phyloP scores from a whole-genome alignment of 306 rosid genomes.

The Castanea crenata region DNA sequence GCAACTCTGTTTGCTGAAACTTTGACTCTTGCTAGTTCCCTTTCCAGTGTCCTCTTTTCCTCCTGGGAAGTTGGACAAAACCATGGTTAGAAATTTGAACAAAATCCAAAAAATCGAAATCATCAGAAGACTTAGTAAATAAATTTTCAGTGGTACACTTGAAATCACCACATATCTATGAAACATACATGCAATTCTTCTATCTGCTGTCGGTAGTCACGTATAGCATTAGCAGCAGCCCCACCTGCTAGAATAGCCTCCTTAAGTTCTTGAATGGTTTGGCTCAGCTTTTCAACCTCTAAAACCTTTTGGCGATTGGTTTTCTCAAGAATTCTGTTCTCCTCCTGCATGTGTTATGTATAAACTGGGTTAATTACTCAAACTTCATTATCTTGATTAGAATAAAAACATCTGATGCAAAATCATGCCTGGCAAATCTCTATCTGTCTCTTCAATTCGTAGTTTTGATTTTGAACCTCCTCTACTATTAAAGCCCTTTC shows the following conservation, averaged over 20 bases:
- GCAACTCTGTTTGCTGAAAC: too few relatives aligned
- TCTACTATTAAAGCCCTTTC: conserved; percentile 85
- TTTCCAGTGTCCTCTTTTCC: too few relatives aligned
- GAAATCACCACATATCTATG: neutral
- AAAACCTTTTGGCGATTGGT: conserved; percentile 83
- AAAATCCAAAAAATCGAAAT: neutral
- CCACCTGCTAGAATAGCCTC: conserved; percentile 80
- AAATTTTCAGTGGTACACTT: neutral
- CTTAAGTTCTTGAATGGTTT: conserved; percentile 82
- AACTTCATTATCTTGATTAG: neutral
- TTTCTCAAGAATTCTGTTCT: conserved; percentile 85
- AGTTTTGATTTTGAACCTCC: conserved; percentile 94
- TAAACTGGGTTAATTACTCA: conserved; percentile 11
- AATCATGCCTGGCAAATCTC: conserved; percentile 86
- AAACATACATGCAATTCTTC: conserved; percentile 63
- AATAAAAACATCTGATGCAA: conserved; percentile 17
- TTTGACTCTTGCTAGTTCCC: too few relatives aligned
- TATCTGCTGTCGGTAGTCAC: conserved; percentile 68
- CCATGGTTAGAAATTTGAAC: too few relatives aligned
- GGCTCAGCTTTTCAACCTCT: conserved; percentile 91
- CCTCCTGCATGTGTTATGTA: conserved; percentile 62
- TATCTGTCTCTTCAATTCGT: conserved; percentile 91
- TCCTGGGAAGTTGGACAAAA: too few relatives aligned
- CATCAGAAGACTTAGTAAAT: neutral
- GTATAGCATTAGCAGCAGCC: conserved; percentile 67